Base-by-base conservation (phyloP, 2,329 filamentous ascomycete species). In the Trichoderma sp. region DNA sequence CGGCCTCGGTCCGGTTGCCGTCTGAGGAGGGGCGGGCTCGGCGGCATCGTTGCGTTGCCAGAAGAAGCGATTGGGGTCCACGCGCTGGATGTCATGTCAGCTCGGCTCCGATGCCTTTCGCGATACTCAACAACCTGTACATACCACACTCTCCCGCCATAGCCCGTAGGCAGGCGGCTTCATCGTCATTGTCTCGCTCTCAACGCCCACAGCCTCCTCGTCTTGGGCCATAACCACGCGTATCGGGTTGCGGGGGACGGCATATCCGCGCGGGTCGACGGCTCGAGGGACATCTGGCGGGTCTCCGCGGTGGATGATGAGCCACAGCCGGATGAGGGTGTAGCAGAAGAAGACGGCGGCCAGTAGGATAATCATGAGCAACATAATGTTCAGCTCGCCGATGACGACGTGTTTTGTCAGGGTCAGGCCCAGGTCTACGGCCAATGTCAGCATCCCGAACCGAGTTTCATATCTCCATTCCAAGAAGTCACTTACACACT, bases 151-250 rank as follows among this genome's bases (percentile, higher is more conserved):
- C 75, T 89, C 88, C 60, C 92, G 83, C 91, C 92, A 96, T 1
- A 92, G 79, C 0, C 93, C 93, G 73, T 97, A 97, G 2, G 92
- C 92, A 0, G 93, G 93, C 4, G 93, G 93, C 9, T 88, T 86
- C 21, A 82, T 69, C 70, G 88, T 87, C 48, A 79, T 78, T 0
- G 83, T 78, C 66, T 86, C 83, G 58, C 81, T 84, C 64, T 85
- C 82, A 61, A 82, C 75, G 3, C 83, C 85, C 2, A 79, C 83
- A 19, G 85, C 84, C 72, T 93, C 91, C 72, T 93, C 90, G 72
- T 95, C 92, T 47, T 86, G 83, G 2, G 88, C 87, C 52, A 94
- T 82, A 19, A 90, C 85, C 12, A 96, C 91, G 47, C 84, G 88
- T 67, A 96, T 96, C 1, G 93, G 93, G 28, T 85, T 81, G 9